These are phyloP conservation scores for Prunus padus DNA, from an alignment of 306 rosid species.

Conservation along the genomic window DNA sequence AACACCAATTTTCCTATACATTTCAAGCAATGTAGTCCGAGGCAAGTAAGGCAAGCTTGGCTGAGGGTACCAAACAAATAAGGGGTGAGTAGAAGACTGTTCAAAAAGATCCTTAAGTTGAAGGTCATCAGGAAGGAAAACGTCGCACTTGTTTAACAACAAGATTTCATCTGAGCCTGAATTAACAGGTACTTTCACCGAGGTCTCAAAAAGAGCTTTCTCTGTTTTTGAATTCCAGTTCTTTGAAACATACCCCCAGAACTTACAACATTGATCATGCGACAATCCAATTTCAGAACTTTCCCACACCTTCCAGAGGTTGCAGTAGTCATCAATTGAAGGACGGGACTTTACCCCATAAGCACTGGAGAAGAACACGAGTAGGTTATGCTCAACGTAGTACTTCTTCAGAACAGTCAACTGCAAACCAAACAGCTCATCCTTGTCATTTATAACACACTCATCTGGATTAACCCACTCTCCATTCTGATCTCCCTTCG, in stretches of 20 bases:
- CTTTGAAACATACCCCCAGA: conserved; percentile 52
- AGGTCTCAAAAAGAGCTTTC: conserved; percentile 29
- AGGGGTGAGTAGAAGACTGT: conserved; percentile 22
- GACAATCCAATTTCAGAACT: conserved; percentile 31
- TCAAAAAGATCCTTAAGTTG: conserved; percentile 57
- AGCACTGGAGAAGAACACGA: conserved; percentile 40
- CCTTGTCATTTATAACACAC: conserved; percentile 51
- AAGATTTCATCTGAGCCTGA: conserved; percentile 32
- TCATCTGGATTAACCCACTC: conserved; percentile 40
- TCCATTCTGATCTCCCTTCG: conserved; percentile 30
- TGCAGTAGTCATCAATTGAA: conserved; percentile 47
- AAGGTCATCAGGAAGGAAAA: conserved; percentile 64
- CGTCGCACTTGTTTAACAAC: conserved; percentile 44
- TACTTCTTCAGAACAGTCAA: conserved; percentile 38
- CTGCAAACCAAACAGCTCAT: conserved; percentile 47
- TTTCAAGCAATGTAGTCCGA: conserved; percentile 35
- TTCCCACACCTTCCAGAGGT: conserved; percentile 69
- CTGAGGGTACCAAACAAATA: conserved; percentile 73
- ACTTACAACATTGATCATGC: conserved; percentile 47
- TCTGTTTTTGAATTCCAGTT: conserved; percentile 22
- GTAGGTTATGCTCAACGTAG: conserved; percentile 35
- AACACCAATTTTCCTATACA: conserved; percentile 58
- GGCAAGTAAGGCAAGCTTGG: conserved; percentile 31
- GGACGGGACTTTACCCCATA: conserved; percentile 42
- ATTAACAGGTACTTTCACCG: conserved; percentile 54